Conservation (phyloP, 768 basidiomycete species). For the Mycena polygramma region DNA sequence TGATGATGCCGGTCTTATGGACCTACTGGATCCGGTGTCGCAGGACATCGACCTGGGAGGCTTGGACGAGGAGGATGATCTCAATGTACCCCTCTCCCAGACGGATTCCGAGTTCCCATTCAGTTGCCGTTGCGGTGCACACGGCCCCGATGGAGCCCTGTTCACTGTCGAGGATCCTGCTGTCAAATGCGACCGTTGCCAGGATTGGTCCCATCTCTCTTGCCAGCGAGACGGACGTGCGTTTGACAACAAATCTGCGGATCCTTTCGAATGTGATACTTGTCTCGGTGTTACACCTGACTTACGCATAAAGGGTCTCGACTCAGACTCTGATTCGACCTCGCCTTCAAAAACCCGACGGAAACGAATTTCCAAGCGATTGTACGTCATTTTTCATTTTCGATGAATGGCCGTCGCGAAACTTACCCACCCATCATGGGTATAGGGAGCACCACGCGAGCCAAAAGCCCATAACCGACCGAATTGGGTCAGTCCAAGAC, state of each 20-base stretch:
- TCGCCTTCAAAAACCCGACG: neutral
- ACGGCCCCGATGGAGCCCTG: constrained; percentile 27
- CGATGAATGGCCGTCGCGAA: neutral
- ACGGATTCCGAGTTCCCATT: constrained; percentile 31
- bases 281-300: neutral
- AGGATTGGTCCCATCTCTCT: constrained; percentile 43
- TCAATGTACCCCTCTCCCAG: neutral
- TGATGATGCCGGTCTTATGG: too few species aligned
- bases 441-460: neutral
- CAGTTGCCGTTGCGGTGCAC: constrained; percentile 33
- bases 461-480: neutral
- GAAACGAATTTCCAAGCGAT: neutral
- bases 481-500: neutral
- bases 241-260: neutral
- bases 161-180: constrained; percentile 32
- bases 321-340: neutral
- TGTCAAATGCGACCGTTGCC: constrained; percentile 40
- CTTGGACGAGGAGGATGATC: neutral
- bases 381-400: neutral
- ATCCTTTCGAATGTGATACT: neutral
- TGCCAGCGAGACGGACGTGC: constrained; percentile 45
- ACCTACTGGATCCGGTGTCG: too few species aligned
- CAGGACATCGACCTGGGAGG: too few species aligned
- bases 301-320: neutral
- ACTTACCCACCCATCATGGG: neutral